Conservation (phyloP, 805 yeast genomes). For the Ogataea thermomethanolica region DNA sequence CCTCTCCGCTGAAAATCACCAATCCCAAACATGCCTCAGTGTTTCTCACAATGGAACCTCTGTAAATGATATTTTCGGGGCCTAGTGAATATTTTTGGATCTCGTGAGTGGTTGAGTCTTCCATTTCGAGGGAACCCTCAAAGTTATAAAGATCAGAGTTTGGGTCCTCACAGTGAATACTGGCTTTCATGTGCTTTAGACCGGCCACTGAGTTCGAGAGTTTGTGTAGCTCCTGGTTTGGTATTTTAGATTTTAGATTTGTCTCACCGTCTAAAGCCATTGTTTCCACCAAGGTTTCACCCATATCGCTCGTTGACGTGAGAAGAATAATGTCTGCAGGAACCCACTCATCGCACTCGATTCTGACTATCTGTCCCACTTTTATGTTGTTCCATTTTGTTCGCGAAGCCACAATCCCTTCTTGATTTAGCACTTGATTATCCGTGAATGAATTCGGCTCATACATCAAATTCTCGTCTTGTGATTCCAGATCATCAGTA, state of each 20-base stretch:
- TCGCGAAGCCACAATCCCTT: constrained; percentile 20
- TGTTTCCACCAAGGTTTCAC: constrained; percentile 77
- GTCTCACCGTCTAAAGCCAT: constrained; percentile 99
- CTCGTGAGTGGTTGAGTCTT: constrained; percentile 24
- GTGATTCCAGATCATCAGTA: constrained; percentile 17
- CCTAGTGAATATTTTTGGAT: constrained; percentile 56
- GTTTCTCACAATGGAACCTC: constrained; percentile 89
- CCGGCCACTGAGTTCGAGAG: constrained; percentile 47
- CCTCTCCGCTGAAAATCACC: constrained; percentile 93
- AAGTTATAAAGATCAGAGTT: constrained; percentile 87
- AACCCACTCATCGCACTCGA: constrained; percentile 82
- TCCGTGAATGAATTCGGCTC: constrained; percentile 27
- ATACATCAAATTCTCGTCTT: constrained; percentile 12
- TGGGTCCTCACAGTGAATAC: constrained; percentile 81
- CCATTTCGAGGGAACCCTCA: constrained; percentile 65
- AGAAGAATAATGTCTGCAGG: constrained; percentile 87
- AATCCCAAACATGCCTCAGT: constrained; percentile 72
- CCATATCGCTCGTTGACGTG: constrained; percentile 63
- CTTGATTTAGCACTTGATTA: constrained; percentile 13
- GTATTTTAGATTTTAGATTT: constrained; percentile 70
- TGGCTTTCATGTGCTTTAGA: constrained; percentile 47
- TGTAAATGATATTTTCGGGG: constrained; percentile 77
- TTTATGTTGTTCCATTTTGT: constrained; percentile 68
- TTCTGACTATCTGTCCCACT: constrained; percentile 82
- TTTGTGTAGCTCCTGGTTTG: constrained; percentile 61